phyloP scores from a whole-genome alignment of 345 rosid genomes.

The Camelina laxa region DNA sequence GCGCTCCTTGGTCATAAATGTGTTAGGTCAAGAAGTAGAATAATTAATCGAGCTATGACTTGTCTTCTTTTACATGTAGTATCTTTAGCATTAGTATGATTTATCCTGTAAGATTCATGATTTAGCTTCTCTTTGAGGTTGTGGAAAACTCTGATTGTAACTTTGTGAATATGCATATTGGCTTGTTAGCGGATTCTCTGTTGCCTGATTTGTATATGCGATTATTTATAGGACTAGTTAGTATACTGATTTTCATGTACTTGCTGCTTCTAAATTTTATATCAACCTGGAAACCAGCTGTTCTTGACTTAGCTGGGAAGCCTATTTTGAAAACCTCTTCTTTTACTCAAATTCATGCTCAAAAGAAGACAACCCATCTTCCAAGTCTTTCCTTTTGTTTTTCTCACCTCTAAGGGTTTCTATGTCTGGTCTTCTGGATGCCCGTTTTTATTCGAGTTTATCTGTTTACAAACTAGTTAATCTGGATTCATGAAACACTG shows the following conservation, averaged over 20 bases:
- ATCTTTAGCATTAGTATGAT: constrained; percentile 16
- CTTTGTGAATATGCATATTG: constrained; percentile 15
- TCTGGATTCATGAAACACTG: background rate
- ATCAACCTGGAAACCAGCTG: constrained; percentile 12
- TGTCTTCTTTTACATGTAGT: background rate
- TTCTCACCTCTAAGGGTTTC: constrained; percentile 13
- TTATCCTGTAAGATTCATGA: background rate
- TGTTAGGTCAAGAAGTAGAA: background rate
- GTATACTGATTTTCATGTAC: constrained; percentile 8
- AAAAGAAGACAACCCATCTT: constrained; percentile 14
- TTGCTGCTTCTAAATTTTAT: constrained; percentile 10
- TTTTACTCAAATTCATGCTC: constrained; percentile 24
- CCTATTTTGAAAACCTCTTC: constrained; percentile 7
- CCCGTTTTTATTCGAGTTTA: background rate
- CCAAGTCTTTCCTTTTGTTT: background rate
- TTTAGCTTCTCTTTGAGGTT: constrained; percentile 6
- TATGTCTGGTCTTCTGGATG: constrained; percentile 24
- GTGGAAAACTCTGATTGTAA: constrained; percentile 8
- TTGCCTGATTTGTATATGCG: constrained; percentile 7
- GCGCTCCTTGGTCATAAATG: background rate
- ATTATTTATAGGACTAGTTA: constrained; percentile 3
- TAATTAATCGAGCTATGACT: background rate
- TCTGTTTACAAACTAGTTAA: background rate
- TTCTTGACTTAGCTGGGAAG: constrained; percentile 8
- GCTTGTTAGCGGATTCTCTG: constrained; percentile 10